Base-by-base conservation (phyloP, 768 basidiomycete species). In the Nevesoporus exiguus region DNA sequence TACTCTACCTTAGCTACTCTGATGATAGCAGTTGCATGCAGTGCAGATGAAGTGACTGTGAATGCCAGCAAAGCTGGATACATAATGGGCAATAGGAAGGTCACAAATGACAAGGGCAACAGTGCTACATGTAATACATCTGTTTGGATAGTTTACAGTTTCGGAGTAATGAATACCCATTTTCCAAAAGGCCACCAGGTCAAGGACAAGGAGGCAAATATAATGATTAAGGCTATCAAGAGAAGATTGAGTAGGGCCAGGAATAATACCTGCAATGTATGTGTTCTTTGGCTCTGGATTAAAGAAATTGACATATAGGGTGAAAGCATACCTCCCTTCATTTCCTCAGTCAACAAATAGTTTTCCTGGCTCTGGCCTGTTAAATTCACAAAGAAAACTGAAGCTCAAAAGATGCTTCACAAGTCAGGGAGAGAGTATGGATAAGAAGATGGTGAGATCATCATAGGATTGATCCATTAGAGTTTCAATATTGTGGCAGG, bases 21-120 rank as follows among this genome's bases (percentile, higher is more conserved):
- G 56, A 29, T 67, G 60, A 14, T 47, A 61, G 42, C 66, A 65
- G n/a, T 69, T 31, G 43, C 75, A 76, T 0, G 66, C 46, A 0
- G 61, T 57, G 51, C 74, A 76, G 34, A 63, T 64, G 7, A 61
- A 62, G 19, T 73, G 57, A 7, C 66, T 65, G 0, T 45, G 19
- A 11, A 52, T 30, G 5, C 29, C 19, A 5, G 49, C 49, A 33
- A 49, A 1, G 62, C 66, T 5, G 64, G 33, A 3, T 55, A 65
- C 11, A 40, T 73, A 65, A 5, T 60, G 36, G 0, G 70, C 66
- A 1, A 70, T 74, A 3, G 67, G 73, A 15, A 77, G 63, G 49
- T 79, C 75, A 41, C 72, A 74, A 1, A 74, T 56, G 0, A 67
- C 47, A 8, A 58, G 51, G 0, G 70, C 59, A 2, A 77, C 31